phyloP scores from a whole-genome alignment of 306 rosid genomes.

The Parietaria judaica region DNA sequence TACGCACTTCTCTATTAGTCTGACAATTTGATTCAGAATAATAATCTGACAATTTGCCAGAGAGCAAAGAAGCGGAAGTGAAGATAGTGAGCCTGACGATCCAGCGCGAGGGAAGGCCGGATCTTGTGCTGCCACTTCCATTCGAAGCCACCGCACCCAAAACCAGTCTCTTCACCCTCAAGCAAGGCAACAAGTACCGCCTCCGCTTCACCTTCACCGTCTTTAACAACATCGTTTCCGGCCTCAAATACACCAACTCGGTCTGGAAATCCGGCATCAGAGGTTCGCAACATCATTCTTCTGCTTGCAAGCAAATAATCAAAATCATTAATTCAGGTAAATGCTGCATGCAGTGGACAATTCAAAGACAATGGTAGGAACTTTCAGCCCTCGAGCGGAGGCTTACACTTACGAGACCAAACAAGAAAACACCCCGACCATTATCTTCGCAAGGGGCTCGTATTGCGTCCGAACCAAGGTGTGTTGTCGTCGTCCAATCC shows the following conservation, averaged over 20 bases:
- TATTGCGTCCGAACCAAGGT: conserved; percentile 79
- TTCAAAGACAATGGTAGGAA: conserved; percentile 73
- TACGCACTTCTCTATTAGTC: conserved; percentile 17
- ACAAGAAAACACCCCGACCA: conserved; percentile 78
- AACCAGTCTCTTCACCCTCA: conserved; percentile 55
- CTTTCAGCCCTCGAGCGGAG: conserved; percentile 69
- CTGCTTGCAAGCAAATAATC: background rate
- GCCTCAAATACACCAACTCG: conserved; percentile 62
- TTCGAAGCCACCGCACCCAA: conserved; percentile 34
- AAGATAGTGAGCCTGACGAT: conserved; percentile 65
- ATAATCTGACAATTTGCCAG: conserved; percentile 18
- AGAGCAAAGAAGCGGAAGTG: conserved; percentile 75
- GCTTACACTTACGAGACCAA: conserved; percentile 58
- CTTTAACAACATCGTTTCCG: conserved; percentile 67
- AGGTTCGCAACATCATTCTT: conserved; percentile 30
- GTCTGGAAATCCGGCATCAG: conserved; percentile 71
- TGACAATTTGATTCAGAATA: conserved; percentile 6
- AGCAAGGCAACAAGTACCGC: conserved; percentile 55
- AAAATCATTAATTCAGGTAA: background rate
- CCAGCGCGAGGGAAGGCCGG: conserved; percentile 47
- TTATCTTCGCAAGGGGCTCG: conserved; percentile 75
- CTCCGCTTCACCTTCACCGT: conserved; percentile 53
- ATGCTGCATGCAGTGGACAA: conserved; percentile 45
- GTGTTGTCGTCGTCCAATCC: conserved; percentile 1
- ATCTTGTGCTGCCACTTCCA: conserved; percentile 58